Evolutionary conservation across 139 green algal species (phyloP).

Genomic region (Chloropicon primus): DNA sequence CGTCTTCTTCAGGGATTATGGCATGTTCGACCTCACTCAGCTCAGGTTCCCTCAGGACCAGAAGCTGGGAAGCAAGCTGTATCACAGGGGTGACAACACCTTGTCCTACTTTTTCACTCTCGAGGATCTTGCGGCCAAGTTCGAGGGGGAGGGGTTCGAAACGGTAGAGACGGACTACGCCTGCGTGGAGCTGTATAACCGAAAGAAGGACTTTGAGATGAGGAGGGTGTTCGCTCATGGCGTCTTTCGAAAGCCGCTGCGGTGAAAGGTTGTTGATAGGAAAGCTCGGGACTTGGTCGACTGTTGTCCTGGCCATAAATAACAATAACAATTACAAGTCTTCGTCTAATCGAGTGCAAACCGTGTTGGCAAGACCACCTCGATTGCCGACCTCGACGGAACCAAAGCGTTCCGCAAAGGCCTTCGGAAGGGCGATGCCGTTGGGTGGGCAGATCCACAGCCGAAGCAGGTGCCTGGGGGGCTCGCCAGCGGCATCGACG

Average conservation of each 20-base stretch:
- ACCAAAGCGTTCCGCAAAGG: constrained; percentile 9
- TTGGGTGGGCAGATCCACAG: constrained; percentile 38
- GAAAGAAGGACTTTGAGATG: constrained; percentile 38
- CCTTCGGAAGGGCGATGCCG: not conserved
- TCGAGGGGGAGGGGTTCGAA: constrained; percentile 32
- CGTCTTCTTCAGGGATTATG: constrained; percentile 62
- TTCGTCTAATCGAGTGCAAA: not conserved
- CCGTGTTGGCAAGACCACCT: not conserved
- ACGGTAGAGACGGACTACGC: constrained; percentile 42
- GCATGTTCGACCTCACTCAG: constrained; percentile 58
- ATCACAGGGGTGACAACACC: constrained; percentile 47
- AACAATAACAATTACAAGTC: too few relatives aligned
- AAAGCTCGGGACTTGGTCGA: too few relatives aligned
- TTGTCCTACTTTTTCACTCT: constrained; percentile 57
- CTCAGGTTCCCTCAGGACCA: constrained; percentile 20
- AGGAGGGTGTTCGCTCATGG: constrained; percentile 60
- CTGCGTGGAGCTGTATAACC: constrained; percentile 41
- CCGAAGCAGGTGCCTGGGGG: constrained; percentile 44
- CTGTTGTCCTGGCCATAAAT: too few relatives aligned
- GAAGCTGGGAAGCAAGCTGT: constrained; percentile 29
- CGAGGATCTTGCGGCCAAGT: constrained; percentile 30
- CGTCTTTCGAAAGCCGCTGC: too few relatives aligned
- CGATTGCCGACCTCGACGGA: not conserved
- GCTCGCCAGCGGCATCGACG: constrained; percentile 24
- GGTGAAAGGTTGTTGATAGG: too few relatives aligned